Conservation (phyloP, 768 basidiomycete species). For the Agaricus sinodeliciosus region DNA sequence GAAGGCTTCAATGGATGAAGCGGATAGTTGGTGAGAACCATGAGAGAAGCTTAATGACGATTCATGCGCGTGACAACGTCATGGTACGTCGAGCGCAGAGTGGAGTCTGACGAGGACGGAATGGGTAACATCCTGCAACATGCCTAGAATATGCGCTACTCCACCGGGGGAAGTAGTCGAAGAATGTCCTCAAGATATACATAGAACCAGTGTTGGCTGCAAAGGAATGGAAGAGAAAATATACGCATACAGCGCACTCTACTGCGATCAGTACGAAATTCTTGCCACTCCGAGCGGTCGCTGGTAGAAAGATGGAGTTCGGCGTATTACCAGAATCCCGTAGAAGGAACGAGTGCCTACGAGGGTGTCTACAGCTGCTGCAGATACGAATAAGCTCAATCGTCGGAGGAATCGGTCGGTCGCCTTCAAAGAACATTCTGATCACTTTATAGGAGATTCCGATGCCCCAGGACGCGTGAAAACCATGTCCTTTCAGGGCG, state of each 20-base stretch:
- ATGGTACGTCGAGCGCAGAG: neutral
- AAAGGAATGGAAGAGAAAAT: neutral
- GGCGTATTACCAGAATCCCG: neutral
- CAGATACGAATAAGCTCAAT: neutral
- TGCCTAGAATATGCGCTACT: neutral
- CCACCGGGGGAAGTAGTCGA: neutral
- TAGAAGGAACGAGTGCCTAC: neutral
- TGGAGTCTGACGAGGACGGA: neutral
- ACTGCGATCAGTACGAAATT: neutral
- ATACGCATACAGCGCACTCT: neutral
- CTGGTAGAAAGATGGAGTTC: neutral
- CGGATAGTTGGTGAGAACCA: neutral
- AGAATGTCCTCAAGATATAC: neutral
- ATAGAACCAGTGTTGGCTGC: neutral
- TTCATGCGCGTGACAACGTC: neutral
- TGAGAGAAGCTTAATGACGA: neutral
- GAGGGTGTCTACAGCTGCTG: neutral
- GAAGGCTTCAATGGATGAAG: neutral
- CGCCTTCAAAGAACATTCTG: too few relatives aligned
- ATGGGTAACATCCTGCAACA: neutral
- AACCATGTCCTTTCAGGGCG: too few relatives aligned
- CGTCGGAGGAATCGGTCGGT: neutral
- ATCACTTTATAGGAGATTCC: too few relatives aligned
- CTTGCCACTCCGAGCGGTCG: neutral
- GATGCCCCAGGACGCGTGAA: too few relatives aligned